Evolutionary conservation across 2,329 filamentous ascomycete species (phyloP).

Genomic region (Diaporthe australafricana): DNA sequence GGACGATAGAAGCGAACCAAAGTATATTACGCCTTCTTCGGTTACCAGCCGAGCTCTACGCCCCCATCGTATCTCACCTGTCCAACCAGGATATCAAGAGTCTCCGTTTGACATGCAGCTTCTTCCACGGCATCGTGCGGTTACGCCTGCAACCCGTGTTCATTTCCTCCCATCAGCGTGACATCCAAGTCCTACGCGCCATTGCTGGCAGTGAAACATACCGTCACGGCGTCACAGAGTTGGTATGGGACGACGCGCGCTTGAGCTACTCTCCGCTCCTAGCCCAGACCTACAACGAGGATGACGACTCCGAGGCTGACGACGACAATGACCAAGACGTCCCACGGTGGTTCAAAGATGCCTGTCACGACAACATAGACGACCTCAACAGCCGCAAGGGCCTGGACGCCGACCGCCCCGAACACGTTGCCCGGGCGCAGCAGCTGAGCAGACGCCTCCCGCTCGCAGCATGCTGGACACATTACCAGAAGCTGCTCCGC

Average conservation of each 20-base stretch:
- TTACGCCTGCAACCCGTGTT: slow-evolving; percentile 1
- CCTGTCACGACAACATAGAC: neutral
- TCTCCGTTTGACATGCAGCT: neutral
- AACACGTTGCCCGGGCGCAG: slow-evolving; percentile 4
- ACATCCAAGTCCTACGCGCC: neutral
- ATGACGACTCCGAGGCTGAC: neutral
- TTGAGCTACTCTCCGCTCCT: neutral
- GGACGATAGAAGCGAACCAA: neutral
- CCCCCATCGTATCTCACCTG: neutral
- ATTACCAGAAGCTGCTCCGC: slow-evolving; percentile 48
- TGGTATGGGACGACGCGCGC: slow-evolving; percentile 21
- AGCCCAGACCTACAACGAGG: neutral
- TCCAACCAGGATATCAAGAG: slow-evolving; percentile 7
- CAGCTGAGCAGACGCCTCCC: slow-evolving; percentile 21
- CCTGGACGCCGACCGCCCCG: slow-evolving; percentile 4
- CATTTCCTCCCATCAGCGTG: neutral
- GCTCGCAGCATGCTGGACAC: slow-evolving; percentile 38
- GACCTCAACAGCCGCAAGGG: neutral
- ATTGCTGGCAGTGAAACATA: slow-evolving; percentile 2
- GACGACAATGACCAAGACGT: neutral
- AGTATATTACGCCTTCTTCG: neutral
- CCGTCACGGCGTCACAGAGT: neutral
- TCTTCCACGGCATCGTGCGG: neutral
- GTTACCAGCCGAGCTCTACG: neutral
- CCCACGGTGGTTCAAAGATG: neutral